Base-by-base conservation (phyloP, 2,329 filamentous ascomycete species). In the Diplodia seriata region DNA sequence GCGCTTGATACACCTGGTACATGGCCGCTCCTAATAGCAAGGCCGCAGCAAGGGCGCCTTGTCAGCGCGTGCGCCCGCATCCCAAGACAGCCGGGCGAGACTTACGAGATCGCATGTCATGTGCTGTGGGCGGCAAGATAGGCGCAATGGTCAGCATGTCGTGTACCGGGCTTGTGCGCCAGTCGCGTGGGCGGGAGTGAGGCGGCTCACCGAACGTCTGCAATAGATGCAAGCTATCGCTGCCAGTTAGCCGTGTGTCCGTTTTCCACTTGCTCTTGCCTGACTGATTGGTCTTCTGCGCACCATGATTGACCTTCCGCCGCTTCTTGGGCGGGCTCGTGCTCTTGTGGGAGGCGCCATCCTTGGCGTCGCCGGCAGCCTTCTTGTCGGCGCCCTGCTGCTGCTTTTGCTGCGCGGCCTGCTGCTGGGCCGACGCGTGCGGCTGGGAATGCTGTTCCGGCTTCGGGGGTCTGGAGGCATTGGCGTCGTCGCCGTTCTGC, bases 1-100 rank as follows among this genome's bases (percentile, higher is more conserved):
- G 77, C 95, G 90, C 83, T 98, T 99, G 82, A 98, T 92, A 85
- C 95, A 99, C 82, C 95, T 89, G 75, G 93, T 94, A 86, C 95
- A 99, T 76, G 95, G 95, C 78, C 95, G 90, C 84, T 97, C 93
- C 93, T 96, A 80, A 56, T 38, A 56, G 57, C 57, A 49, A 38
- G 36, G 36, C n/a, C 75, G 72, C 74, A 76, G 77, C 73, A 74
- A 73, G 71, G 69, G 74, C 38, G 66, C 57, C 55, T 50, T 50
- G 77, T 80, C 72, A 80, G 78, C 72, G 71, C 75, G 72, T 76
- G 73, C 67, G 47, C 64, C 70, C 54, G 69, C 57, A 18, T 26
- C 36, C 57, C 59, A 53, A 59, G 63, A 47, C 47, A 72, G 36
- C 7, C 23, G 64, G 64, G 53, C 55, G 26, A 54, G 66, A 72